A percentile compares a stretch with the other conserved stretches of the same genome.
phyloP scores from a whole-genome alignment of 1,284 basidiomycete genomes.

The Trametes pubescens region DNA sequence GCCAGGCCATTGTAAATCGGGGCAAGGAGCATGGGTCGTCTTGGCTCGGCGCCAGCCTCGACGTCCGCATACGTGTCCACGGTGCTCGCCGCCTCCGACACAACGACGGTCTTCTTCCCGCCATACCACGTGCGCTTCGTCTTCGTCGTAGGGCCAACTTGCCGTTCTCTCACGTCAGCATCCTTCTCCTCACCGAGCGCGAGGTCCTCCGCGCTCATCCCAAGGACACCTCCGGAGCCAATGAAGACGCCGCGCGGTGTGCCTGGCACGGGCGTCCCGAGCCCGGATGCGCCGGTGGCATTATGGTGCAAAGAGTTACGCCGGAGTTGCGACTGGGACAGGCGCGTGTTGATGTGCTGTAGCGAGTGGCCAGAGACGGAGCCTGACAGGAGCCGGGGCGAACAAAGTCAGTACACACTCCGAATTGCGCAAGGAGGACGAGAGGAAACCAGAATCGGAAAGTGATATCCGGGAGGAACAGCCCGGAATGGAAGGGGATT shows the following conservation, averaged over 20 bases:
- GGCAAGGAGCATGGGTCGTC: constrained; percentile 52
- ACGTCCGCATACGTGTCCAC: constrained; percentile 37
- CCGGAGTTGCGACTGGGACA: constrained; percentile 32
- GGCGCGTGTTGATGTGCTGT: constrained; percentile 38
- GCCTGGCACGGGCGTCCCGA: constrained; percentile 33
- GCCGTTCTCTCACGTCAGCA: constrained; percentile 34
- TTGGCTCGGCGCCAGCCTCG: constrained; percentile 42
- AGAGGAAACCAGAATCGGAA: background rate
- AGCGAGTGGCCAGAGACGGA: constrained; percentile 43
- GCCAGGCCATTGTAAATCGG: constrained; percentile 57
- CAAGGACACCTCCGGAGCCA: constrained; percentile 31
- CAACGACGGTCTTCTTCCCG: constrained; percentile 43
- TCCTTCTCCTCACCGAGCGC: constrained; percentile 45
- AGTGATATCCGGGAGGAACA: background rate
- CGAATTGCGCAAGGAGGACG: background rate
- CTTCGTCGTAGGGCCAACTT: constrained; percentile 33
- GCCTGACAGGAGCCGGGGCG: constrained; percentile 28
- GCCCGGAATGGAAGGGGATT: constrained; percentile 20
- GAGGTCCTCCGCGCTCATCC: constrained; percentile 37
- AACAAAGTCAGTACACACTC: constrained; percentile 3
- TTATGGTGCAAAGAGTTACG: constrained; percentile 30
- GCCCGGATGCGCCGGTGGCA: constrained; percentile 25
- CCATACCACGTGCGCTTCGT: constrained; percentile 48
- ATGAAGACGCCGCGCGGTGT: constrained; percentile 42
- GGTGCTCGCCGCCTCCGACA: constrained; percentile 32